Percentiles rank a stretch among this genome's conserved stretches.
phyloP scores from a whole-genome alignment of 352 stramenopile genomes.

The Phytophthora citricola region DNA sequence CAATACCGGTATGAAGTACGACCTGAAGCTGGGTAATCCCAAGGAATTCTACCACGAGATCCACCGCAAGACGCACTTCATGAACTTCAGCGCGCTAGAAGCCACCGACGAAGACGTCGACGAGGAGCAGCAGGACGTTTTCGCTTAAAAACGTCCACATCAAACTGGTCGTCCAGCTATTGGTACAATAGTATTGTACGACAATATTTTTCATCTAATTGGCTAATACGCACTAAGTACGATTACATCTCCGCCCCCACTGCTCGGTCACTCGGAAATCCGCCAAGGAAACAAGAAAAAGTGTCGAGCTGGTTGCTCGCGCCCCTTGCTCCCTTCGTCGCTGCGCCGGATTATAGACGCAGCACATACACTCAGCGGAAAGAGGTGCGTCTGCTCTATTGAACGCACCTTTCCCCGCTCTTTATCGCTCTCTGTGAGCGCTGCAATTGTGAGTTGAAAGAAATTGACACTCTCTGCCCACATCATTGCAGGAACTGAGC shows the following conservation, averaged over 20 bases:
- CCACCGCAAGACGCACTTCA: constrained; percentile 99
- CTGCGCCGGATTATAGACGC: neutral
- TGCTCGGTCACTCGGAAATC: constrained; percentile 22
- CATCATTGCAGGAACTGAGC: constrained; percentile 17
- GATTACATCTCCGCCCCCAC: constrained; percentile 12
- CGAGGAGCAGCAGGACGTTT: constrained; percentile 92
- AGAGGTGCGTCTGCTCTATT: constrained; percentile 24
- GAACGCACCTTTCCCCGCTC: neutral
- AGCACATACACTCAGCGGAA: constrained; percentile 3
- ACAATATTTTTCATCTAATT: constrained; percentile 9
- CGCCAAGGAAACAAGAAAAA: constrained; percentile 34
- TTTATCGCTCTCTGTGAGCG: constrained; percentile 2
- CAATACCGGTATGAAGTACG: constrained; percentile 98
- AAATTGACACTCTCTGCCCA: constrained; percentile 15
- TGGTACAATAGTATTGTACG: too few species aligned
- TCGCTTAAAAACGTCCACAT: constrained; percentile 46
- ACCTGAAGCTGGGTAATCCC: constrained; percentile 97
- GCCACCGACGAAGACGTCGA: constrained; percentile 92
- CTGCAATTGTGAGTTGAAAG: constrained; percentile 8
- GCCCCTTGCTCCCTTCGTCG: constrained; percentile 13
- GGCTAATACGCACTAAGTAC: constrained; percentile 7
- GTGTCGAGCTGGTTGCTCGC: constrained; percentile 8
- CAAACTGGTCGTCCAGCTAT: neutral
- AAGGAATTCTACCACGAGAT: constrained; percentile 99
- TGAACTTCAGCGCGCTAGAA: constrained; percentile 99